Evolutionary conservation across 306 rosid genomes (phyloP), one percentile per base, ranked within the genome.

Genomic region (Mimosa bimucronata): DNA sequence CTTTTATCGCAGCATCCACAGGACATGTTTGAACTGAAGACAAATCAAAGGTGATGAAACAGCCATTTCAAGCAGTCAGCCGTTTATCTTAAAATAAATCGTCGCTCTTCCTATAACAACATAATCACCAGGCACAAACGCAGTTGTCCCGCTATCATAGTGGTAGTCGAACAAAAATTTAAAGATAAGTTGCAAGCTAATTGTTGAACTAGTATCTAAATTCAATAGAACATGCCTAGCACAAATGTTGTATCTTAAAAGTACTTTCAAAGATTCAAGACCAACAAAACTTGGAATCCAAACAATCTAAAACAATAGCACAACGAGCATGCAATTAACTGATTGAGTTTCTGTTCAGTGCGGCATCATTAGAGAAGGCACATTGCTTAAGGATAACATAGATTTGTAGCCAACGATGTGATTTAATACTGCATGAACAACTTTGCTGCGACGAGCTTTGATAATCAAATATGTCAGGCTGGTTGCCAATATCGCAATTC

Each of bases 321-420:
- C 30, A 69, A 12, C 7, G 53, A 69, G 18, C 55, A 21, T 25
- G 57, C 74, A 70, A 26, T 14, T 13, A 25, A 70, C 23, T 42
- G 61, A n/a, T 55, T 21, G 21, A n/a, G 61, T 53, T 23, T 42
- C 29, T 31, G 41, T 68, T 26, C n/a, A 1, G 21, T 13, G n/a
- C 34, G n/a, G 45, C 52, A 12, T 68, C 29, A 9, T 40, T 68
- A 68, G 73, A 23, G 73, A 68, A 68, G 73, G 12, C 46, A 68
- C 9, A 1, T 19, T 18, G 73, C 30, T 67, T 37, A 38, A 11
- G 52, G 30, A 68, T 42, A 23, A 41, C 53, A 21, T 21, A 14
- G 15, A 44, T 25, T 44, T 70, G 37, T n/a, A n/a, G 50, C 50
- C 8, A 40, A n/a, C 3, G 30, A 40, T 67, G 50, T 38, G 50